Evolutionary conservation across 2,329 filamentous ascomycete genomes (phyloP), one percentile per base, ranked within the genome.

Genomic region (Pseudophaeomoniella oleicola): DNA sequence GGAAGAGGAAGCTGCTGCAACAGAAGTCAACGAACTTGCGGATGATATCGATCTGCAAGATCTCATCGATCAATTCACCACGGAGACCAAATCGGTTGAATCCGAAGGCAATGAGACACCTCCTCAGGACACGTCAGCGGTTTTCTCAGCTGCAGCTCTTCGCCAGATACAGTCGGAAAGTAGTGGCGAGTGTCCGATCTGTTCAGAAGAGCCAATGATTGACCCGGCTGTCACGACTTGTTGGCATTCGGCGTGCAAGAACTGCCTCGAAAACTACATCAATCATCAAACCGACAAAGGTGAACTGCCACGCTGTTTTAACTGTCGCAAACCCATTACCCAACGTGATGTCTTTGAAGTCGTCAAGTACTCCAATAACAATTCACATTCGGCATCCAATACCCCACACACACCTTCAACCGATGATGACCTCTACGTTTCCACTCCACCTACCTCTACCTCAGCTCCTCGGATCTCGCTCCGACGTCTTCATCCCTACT

Each of bases 191-290:
- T 98, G 90, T 50, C 88, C 90, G 0, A 82, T 98, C 36, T 98
- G 90, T 58, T 76, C 83, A 3, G 88, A 96, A 55, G 90, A 96
- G 55, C 86, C 87, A 3, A 96, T 96, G 86, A 73, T 84, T 30
- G 81, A 94, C 37, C 88, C 93, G 52, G 81, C 82, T 0, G 90
- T 98, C 2, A 96, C 90, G 0, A 84, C 85, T 0, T 98, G 90
- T 59, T 98, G 90, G 86, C 90, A 98, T 57, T 93, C 84, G 19
- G 87, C 90, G 1, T 98, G 90, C 63, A 94, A 90, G 58, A 80
- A 83, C 43, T 98, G 90, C 49, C 63, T 96, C n/a, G 63, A 92
- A 2, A 78, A 85, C 47, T 94, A 85, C 48, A 92, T 98, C 50
- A 76, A 81, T 43, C 86, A 94, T 50, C 81, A 94, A 54, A 79